These are phyloP conservation scores for Ophidiomyces ophidiicola DNA, from an alignment of 2,329 filamentous ascomycete species.

Conservation along the genomic window DNA sequence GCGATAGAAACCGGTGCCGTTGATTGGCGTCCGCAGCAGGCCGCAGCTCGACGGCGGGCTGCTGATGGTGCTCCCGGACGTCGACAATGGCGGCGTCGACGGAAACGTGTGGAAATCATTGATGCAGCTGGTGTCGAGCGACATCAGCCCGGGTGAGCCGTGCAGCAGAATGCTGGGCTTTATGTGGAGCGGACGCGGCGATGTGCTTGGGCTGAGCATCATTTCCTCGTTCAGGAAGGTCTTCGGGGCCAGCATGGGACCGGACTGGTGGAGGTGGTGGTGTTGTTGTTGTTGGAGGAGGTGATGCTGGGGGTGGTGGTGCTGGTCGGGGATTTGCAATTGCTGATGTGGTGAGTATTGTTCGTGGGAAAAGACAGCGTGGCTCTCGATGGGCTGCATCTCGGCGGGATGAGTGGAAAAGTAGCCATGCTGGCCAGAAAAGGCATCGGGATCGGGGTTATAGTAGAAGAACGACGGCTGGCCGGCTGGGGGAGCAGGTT, in stretches of 20 bases:
- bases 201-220: slow-evolving; percentile 62
- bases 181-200: slow-evolving; percentile 59
- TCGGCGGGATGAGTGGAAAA: slow-evolving; percentile 55
- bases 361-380: slow-evolving; percentile 18
- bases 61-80: slow-evolving; percentile 70
- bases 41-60: slow-evolving; percentile 69
- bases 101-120: slow-evolving; percentile 61
- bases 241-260: slow-evolving; percentile 14
- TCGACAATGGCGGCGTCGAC: slow-evolving; percentile 75
- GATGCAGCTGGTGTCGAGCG: slow-evolving; percentile 64
- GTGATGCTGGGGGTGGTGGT: neutral
- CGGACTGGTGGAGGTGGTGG: slow-evolving; percentile 9
- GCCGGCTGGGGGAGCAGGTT: slow-evolving; percentile 6
- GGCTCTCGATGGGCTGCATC: slow-evolving; percentile 23
- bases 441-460: slow-evolving; percentile 60
- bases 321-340: slow-evolving; percentile 8
- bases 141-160: slow-evolving; percentile 40
- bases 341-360: slow-evolving; percentile 20
- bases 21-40: slow-evolving; percentile 68
- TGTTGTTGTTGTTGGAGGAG: slow-evolving; percentile 3
- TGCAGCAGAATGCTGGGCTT: slow-evolving; percentile 61
- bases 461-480: slow-evolving; percentile 55
- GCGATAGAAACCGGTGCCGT: slow-evolving; percentile 61
- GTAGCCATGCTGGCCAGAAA: slow-evolving; percentile 62
- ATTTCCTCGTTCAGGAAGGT: slow-evolving; percentile 44